Conservation (phyloP, 805 yeast species). For the Candida maris region DNA sequence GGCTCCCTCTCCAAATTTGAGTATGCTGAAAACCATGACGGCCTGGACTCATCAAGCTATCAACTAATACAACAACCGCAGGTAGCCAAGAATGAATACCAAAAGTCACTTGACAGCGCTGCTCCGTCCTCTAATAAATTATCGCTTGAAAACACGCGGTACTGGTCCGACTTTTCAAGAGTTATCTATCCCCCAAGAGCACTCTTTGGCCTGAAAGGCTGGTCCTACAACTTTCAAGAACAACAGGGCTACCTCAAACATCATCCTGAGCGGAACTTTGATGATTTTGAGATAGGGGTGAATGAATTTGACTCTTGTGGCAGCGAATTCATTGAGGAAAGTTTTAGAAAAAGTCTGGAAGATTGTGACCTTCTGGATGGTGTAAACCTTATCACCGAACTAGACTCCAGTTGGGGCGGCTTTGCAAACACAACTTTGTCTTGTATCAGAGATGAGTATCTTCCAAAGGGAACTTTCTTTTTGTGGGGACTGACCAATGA, state of each 20-base stretch:
- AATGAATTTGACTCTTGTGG: constrained; percentile 49
- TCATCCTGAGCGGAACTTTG: constrained; percentile 39
- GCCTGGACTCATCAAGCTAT: constrained; percentile 11
- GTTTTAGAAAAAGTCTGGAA: constrained; percentile 63
- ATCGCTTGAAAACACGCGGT: constrained; percentile 40
- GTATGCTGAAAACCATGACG: constrained; percentile 33
- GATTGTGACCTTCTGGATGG: constrained; percentile 74
- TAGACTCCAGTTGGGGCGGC: constrained; percentile 86
- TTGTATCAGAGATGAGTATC: constrained; percentile 66
- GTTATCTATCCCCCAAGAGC: constrained; percentile 63
- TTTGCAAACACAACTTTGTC: constrained; percentile 49
- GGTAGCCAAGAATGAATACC: constrained; percentile 54
- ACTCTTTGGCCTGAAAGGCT: constrained; percentile 51
- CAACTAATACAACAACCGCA: constrained; percentile 29
- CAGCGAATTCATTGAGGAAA: constrained; percentile 52
- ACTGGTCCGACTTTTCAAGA: constrained; percentile 80
- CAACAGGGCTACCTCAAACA: constrained; percentile 20
- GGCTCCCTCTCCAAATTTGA: constrained; percentile 63
- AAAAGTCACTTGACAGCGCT: constrained; percentile 55
- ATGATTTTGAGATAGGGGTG: constrained; percentile 51
- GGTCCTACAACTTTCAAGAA: constrained; percentile 48
- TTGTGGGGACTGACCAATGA: constrained; percentile 40
- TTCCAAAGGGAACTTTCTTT: constrained; percentile 45
- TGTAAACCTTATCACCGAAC: constrained; percentile 61
- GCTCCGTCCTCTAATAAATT: constrained; percentile 33